Evolutionary conservation across 176 grass and related monocot genomes (phyloP).

Genomic region (Olyra latifolia): DNA sequence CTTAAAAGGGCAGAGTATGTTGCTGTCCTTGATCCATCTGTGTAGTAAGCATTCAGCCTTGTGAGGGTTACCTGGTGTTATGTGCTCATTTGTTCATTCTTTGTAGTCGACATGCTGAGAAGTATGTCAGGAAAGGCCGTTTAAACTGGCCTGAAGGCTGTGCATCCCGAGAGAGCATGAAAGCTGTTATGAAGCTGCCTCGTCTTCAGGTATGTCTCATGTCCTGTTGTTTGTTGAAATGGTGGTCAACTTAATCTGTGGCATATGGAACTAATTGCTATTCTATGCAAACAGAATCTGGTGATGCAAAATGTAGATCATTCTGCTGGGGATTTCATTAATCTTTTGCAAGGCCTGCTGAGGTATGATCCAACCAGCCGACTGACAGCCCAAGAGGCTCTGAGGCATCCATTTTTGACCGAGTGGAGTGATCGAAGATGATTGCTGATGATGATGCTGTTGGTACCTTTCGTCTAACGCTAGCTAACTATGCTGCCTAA

Average conservation of each 20-base stretch:
- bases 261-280: not conserved
- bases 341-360: slow-evolving; percentile 73
- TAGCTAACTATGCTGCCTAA: not conserved
- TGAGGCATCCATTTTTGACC: slow-evolving; percentile 73
- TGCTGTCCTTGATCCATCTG: slow-evolving; percentile 7
- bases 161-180: slow-evolving; percentile 76
- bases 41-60: slow-evolving; percentile 20
- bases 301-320: slow-evolving; percentile 64
- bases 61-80: not conserved
- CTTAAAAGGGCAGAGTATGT: slow-evolving; percentile 63
- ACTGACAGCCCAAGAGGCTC: slow-evolving; percentile 54
- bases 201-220: slow-evolving; percentile 56
- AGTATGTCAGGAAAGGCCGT: slow-evolving; percentile 75
- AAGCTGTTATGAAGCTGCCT: slow-evolving; percentile 71
- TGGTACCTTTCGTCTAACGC: not conserved
- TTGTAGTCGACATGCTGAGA: slow-evolving; percentile 66
- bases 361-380: slow-evolving; percentile 69
- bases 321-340: slow-evolving; percentile 67
- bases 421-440: slow-evolving; percentile 21
- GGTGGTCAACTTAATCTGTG: not conserved
- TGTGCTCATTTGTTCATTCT: slow-evolving; percentile 42
- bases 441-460: not conserved
- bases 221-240: not conserved
- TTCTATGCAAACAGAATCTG: slow-evolving; percentile 50
- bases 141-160: slow-evolving; percentile 93